Base-by-base conservation (phyloP, 768 basidiomycete genomes). In the Saitozyma sp. region DNA sequence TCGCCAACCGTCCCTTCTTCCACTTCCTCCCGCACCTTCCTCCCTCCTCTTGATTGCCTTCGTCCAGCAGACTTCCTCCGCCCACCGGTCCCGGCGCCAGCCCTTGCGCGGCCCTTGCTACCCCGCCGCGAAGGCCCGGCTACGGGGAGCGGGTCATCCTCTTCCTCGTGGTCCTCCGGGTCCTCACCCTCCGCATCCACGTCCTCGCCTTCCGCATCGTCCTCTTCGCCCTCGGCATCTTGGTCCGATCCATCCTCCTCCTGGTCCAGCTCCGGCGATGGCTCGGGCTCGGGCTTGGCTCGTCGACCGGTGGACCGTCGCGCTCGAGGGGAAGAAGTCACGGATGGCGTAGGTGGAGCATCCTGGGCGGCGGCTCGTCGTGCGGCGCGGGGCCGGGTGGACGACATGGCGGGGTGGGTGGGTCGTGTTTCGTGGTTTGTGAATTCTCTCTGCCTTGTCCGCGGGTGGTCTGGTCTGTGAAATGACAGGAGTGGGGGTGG, bases 111-210 rank as follows among this genome's bases (percentile, higher is more conserved):
- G 29, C 29, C 29, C 29, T 29, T 29, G 29, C 5, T 29, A 29
- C 29, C 29, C 29, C 29, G 29, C 29, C 29, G 29, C 29, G 29
- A 29, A 29, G 29, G 29, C 2, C 29, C 29, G 5, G 29, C 29
- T 29, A 29, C 29, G 29, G 29, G 29, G 2, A 29, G 29, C 29
- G 29, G 29, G 10, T 61, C 59, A 6, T 40, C 59, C 39, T n/a
- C 52, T 39, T 49, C 56, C 56, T 20, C 56, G 45, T 20, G 42
- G 29, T 39, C 48, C 3, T 51, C 54, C 14, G 45, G 51, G 13
- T 61, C 62, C 45, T n/a, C 50, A 11, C 50, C 56, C 20, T 54
- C 59, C n/a, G 38, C 64, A n/a, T 56, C 61, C 46, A 52, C 56
- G 17, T 16, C 56, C 54, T 54, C 56, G 13, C 46, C 52, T 40